Evolutionary conservation across 1,284 basidiomycete genomes (phyloP).

Genomic region (Irpex sp.): DNA sequence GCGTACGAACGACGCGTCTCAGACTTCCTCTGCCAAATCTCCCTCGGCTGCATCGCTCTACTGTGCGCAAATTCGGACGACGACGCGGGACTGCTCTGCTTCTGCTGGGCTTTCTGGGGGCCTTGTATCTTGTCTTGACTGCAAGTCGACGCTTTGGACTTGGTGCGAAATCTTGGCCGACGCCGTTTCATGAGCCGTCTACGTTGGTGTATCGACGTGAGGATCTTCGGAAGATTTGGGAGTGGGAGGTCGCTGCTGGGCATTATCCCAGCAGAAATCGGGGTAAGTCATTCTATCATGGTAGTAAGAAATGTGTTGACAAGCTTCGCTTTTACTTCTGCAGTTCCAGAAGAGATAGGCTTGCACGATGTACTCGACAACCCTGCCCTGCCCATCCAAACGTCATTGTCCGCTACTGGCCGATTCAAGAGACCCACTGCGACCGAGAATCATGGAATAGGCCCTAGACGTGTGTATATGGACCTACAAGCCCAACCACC

Average conservation of each 20-base stretch:
- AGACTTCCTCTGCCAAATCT: constrained; percentile 64
- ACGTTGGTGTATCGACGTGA: constrained; percentile 76
- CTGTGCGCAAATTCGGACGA: constrained; percentile 55
- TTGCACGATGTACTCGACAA: constrained; percentile 59
- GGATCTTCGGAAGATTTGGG: constrained; percentile 85
- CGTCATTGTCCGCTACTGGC: constrained; percentile 38
- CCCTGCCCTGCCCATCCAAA: constrained; percentile 62
- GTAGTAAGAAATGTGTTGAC: too few species aligned
- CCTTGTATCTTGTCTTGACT: constrained; percentile 54
- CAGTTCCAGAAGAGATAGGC: constrained; percentile 69
- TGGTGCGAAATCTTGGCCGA: constrained; percentile 63
- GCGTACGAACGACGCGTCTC: constrained; percentile 49
- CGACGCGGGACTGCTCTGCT: constrained; percentile 50
- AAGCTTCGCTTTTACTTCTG: too few species aligned
- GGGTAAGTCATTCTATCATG: too few species aligned
- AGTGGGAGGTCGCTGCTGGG: constrained; percentile 89
- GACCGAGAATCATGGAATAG: constrained; percentile 57
- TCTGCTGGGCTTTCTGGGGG: constrained; percentile 43
- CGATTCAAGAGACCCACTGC: constrained; percentile 30
- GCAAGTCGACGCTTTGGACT: constrained; percentile 55
- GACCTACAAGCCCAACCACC: constrained; percentile 58
- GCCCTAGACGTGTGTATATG: constrained; percentile 74
- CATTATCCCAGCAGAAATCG: constrained; percentile 82
- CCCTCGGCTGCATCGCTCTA: constrained; percentile 53
- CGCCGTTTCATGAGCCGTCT: constrained; percentile 61